Conservation (phyloP, 495 filamentous ascomycete species). For the Aspergillus avenaceus region DNA sequence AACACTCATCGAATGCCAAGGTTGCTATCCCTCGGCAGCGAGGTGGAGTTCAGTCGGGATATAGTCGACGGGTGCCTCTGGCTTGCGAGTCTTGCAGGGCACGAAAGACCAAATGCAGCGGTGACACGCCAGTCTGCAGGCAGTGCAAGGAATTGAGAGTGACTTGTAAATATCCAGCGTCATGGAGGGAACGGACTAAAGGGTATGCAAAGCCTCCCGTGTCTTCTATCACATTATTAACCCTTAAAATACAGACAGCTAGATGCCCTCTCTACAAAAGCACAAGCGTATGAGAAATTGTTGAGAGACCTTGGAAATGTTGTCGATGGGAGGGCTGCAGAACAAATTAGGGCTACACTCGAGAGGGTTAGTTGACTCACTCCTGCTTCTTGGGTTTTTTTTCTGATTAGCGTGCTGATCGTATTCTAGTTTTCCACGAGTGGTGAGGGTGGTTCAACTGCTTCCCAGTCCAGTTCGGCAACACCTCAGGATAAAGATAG, state of each 20-base stretch:
- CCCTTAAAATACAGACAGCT: slow-evolving; percentile 29
- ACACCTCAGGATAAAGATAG: slow-evolving; percentile 33
- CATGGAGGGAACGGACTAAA: slow-evolving; percentile 55
- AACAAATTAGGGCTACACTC: slow-evolving; percentile 34
- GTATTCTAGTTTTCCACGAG: slow-evolving; percentile 14
- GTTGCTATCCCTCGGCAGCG: slow-evolving; percentile 46
- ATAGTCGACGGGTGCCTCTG: slow-evolving; percentile 43
- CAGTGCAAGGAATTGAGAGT: slow-evolving; percentile 53
- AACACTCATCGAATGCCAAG: slow-evolving; percentile 28
- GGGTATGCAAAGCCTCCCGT: slow-evolving; percentile 29
- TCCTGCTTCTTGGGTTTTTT: not conserved
- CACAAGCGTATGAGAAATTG: slow-evolving; percentile 46
- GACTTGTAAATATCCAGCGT: slow-evolving; percentile 50
- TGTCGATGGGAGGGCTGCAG: slow-evolving; percentile 30
- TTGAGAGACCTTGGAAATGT: slow-evolving; percentile 34
- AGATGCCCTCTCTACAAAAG: slow-evolving; percentile 41
- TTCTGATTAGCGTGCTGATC: not conserved
- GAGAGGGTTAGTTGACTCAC: slow-evolving; percentile 32
- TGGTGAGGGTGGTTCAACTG: slow-evolving; percentile 24
- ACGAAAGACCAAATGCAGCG: slow-evolving; percentile 39
- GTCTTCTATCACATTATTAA: slow-evolving; percentile 12
- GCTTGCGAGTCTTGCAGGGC: slow-evolving; percentile 6
- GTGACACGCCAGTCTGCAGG: slow-evolving; percentile 51
- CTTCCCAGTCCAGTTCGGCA: slow-evolving; percentile 25
- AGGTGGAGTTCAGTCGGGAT: slow-evolving; percentile 22